Evolutionary conservation across 2,329 filamentous ascomycete genomes (phyloP), one percentile per base, ranked within the genome.

Genomic region (Tolypocladium guangdongense): DNA sequence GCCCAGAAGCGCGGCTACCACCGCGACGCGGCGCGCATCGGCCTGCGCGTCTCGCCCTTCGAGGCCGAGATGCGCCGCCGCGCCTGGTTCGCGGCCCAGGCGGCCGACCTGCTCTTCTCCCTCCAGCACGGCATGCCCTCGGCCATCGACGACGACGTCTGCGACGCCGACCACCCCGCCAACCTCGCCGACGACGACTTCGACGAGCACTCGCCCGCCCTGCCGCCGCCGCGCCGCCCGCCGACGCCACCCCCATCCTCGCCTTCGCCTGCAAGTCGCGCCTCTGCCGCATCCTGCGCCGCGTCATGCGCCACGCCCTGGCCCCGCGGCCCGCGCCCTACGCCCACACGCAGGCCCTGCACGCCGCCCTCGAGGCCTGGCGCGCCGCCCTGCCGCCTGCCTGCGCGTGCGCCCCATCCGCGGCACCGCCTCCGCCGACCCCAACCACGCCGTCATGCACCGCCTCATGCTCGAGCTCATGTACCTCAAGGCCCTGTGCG

Each of bases 1-100:
- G 77, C 77, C 5, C 76, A 79, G 61, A 70, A 74, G 7, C 71
- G 76, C 63, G 77, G 77, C 16, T 79, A 79, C 54, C 76, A 79
- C 54, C 72, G 77, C 10, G 76, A 79, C 46, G 68, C 74, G 3
- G 64, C 63, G 27, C 68, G 71, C 56, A 64, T 78, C 4, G 65
- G 70, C 2, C 54, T 58, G 18, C 67, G 61, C 50, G 66, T 78
- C 35, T 72, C 71, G 2, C 70, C 74, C 0, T 79, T 78, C 52
- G 73, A 78, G 50, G 73, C 68, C 22, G 77, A 80, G 63, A 76
- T 80, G 68, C 71, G 77, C 20, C 71, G 77, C 5, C 68, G 77
- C 20, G 66, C 67, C 2, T 80, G 77, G 74, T 71, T 76, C 51
- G 68, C 73, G 57, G 68, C 73, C 18, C 72, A 76, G 56, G 66